Base-by-base conservation (phyloP, 192 early-diverging fungal species). In the Martensiomyces pterosporus region DNA sequence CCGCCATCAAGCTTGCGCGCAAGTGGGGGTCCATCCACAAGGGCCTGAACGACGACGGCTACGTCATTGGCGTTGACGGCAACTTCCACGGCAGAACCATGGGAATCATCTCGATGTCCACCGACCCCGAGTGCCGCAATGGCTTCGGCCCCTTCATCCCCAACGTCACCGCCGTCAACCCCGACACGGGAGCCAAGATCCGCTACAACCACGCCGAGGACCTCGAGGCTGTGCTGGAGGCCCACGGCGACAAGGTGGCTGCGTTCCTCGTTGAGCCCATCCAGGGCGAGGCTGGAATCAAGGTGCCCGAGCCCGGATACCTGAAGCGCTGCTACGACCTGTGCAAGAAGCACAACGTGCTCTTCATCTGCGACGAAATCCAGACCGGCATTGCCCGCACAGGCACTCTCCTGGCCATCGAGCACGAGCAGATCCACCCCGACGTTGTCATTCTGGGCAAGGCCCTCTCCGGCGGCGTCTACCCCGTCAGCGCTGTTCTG, bases 41-140 rank as follows among this genome's bases (percentile, higher is more conserved):
- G 81, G 80, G 84, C 4, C 87, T 99, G 37, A 77, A 84, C 18
- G 77, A 81, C 36, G 77, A 86, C 56, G 57, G 90, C 33, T 90
- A 90, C 32, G 79, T 99, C 24, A 77, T 99, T 23, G 79, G 94
- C 36, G 82, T 90, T 23, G 80, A 63, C 13, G 80, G 86, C 50
- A 99, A 99, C 81, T 99, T 99, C 79, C 96, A 99, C 56, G 96
- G 96, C 49, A 79, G 96, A 47, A 99, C 96, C 16, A 84, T 87
- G 41, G 86, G 85, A 47, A 82, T 93, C 54, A 89, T 99, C 53
- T 89, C 88, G 47, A 92, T 99, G 93, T 90, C 87, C 24, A 92
- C 91, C 15, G 96, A 99, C 66, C 85, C 91, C 3, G 86, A 87
- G 57, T 77, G 84, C 26, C 85, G 85, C 39, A 55, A 49, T 43